Base-by-base conservation (phyloP, 2,329 filamentous ascomycete genomes). In the Colletotrichum plurivorum region DNA sequence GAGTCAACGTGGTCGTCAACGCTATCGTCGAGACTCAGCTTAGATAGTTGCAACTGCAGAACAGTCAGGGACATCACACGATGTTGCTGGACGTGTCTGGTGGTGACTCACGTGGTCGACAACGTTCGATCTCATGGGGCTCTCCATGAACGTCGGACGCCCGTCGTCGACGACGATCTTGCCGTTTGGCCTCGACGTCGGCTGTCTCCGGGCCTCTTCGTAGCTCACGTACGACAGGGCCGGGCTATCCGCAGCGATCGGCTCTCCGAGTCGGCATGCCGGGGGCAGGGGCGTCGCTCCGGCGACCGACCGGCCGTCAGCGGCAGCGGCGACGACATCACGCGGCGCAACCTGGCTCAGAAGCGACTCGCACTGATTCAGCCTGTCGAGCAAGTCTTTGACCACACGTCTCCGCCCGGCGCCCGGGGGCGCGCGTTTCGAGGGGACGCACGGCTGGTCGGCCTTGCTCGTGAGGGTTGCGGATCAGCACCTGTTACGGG, bases 161-260 rank as follows among this genome's bases (percentile, higher is more conserved):
- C 85, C 85, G 67, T 88, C 85, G 63, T 88, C 86, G 63, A 85
- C 81, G 43, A 89, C 81, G 62, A 89, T 83, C 73, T 86, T 87
- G 16, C 85, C 85, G 1, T 36, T 52, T 5, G 64, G 64, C 2
- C 64, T 52, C n/a, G 36, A 43, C 5, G 51, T 63, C 15, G 64
- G 59, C 16, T 39, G 45, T 12, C 63, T 57, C 7, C 64, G 52
- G 2, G 64, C 64, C 31, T 67, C 59, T 27, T 67, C 64, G n/a
- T 67, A 67, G 45, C 64, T 67, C 45, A 67, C 36, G 13, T 48
- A 63, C 43, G 59, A 67, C 36, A 20, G 48, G 27, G 64, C 39
- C 2, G 64, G 64, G 5, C 64, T 67, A 5, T 63, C 43, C 12
- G 51, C 57, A 2, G 31, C 56, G 5, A 41, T 12, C 25, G 45